phyloP scores from a whole-genome alignment of 2,329 filamentous ascomycete genomes.

The Coniella lustricola region DNA sequence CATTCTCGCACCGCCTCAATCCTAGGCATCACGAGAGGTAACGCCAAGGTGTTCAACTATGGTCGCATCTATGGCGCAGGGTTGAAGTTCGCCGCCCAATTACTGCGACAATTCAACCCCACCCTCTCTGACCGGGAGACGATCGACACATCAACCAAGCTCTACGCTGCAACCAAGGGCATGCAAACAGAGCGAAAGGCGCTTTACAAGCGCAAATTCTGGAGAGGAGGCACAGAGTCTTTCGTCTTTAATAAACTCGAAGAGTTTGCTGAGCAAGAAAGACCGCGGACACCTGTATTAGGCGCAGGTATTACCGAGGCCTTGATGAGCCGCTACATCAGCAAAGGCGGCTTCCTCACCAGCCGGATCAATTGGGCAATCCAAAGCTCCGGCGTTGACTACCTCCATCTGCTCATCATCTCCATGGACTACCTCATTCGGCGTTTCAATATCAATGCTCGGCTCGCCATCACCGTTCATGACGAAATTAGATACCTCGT shows the following conservation, averaged over 20 bases:
- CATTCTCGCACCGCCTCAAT: slow-evolving; percentile 92
- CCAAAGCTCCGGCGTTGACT: slow-evolving; percentile 94
- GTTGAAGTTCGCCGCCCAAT: slow-evolving; percentile 81
- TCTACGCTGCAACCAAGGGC: slow-evolving; percentile 89
- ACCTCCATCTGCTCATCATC: slow-evolving; percentile 87
- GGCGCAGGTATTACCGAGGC: slow-evolving; percentile 96
- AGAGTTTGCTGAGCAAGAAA: slow-evolving; percentile 93
- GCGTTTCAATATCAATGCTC: slow-evolving; percentile 76
- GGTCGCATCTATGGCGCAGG: slow-evolving; percentile 98
- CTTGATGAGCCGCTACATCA: slow-evolving; percentile 79
- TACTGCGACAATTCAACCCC: slow-evolving; percentile 92
- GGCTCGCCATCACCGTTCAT: slow-evolving; percentile 88
- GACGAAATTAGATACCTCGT: slow-evolving; percentile 96
- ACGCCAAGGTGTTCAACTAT: slow-evolving; percentile 98
- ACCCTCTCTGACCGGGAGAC: slow-evolving; percentile 74
- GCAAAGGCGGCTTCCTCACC: slow-evolving; percentile 86
- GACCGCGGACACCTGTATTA: slow-evolving; percentile 82
- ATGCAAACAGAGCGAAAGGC: slow-evolving; percentile 70
- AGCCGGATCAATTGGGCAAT: slow-evolving; percentile 99
- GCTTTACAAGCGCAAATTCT: slow-evolving; percentile 72
- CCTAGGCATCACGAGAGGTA: slow-evolving; percentile 85
- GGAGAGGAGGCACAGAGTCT: slow-evolving; percentile 92
- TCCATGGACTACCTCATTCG: slow-evolving; percentile 89
- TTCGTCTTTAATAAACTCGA: slow-evolving; percentile 98
- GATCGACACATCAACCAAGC: slow-evolving; percentile 62